Conservation (phyloP, 1,139 yeast species). For the Hanseniaspora sp. region DNA sequence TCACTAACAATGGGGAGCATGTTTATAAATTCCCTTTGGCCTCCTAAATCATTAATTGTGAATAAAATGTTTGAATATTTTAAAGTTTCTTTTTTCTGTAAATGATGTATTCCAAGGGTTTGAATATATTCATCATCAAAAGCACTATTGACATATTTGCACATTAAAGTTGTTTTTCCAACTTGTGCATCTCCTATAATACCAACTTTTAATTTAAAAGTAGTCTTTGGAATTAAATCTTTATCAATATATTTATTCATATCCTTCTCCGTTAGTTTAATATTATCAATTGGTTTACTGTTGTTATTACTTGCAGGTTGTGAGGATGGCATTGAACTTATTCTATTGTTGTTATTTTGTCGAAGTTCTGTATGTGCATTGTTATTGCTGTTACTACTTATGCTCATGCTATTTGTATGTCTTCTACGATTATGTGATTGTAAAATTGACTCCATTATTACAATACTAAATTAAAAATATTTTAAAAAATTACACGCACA, state of each 20-base stretch:
- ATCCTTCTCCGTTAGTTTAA: background rate
- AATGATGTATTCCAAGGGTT: slow-evolving; percentile 87
- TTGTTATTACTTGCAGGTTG: background rate
- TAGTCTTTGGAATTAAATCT: slow-evolving; percentile 14
- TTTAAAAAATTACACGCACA: too few species aligned
- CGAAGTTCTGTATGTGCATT: slow-evolving; percentile 2
- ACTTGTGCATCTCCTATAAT: slow-evolving; percentile 94
- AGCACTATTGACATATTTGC: slow-evolving; percentile 87
- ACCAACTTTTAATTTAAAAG: slow-evolving; percentile 56
- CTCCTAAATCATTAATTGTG: slow-evolving; percentile 94
- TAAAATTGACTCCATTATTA: too few species aligned
- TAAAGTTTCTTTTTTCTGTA: slow-evolving; percentile 81
- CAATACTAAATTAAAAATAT: too few species aligned
- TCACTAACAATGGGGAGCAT: slow-evolving; percentile 91
- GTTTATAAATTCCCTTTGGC: slow-evolving; percentile 88
- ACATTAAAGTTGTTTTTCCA: slow-evolving; percentile 97
- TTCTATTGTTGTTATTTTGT: background rate
- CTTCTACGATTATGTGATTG: background rate
- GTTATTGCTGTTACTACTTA: background rate
- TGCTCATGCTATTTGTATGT: background rate
- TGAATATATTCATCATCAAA: slow-evolving; percentile 89
- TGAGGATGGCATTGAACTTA: background rate
- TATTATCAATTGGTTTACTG: background rate
- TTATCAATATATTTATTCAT: slow-evolving; percentile 7
- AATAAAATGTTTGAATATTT: slow-evolving; percentile 84